Percentiles rank a stretch among this genome's conserved stretches.
Evolutionary conservation across 129 eudicot genomes (phyloP).

Genomic region (Pulicaria dysenterica): DNA sequence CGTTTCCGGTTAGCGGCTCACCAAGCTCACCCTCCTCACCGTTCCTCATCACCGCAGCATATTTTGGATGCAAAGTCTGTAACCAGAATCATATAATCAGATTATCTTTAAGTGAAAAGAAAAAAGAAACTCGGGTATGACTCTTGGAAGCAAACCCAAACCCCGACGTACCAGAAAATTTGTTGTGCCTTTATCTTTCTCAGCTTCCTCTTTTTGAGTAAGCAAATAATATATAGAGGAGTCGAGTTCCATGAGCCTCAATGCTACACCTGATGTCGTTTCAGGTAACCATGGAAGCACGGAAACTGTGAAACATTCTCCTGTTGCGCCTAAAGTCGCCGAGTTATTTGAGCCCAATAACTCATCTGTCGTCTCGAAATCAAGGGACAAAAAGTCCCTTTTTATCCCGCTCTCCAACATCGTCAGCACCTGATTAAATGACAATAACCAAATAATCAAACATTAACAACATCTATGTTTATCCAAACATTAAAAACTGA

Average conservation of each 20-base stretch:
- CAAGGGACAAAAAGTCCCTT: conserved; percentile 55
- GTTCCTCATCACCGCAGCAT: conserved; percentile 29
- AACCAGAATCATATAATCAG: background rate
- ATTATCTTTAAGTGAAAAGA: background rate
- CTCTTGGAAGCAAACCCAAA: too few species aligned
- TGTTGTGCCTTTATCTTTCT: conserved; percentile 47
- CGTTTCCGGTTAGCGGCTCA: conserved; percentile 38
- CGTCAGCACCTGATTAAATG: conserved; percentile 55
- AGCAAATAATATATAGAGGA: conserved; percentile 54
- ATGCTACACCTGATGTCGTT: conserved; percentile 72
- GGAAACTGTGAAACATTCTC: conserved; percentile 29
- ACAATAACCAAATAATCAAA: background rate
- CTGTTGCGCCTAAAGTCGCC: conserved; percentile 18
- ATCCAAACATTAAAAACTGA: background rate
- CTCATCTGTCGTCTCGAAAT: conserved; percentile 64
- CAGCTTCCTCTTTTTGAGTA: conserved; percentile 56
- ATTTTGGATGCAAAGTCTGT: conserved; percentile 56
- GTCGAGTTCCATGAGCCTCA: conserved; percentile 90
- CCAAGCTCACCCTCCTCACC: conserved; percentile 30
- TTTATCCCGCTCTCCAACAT: conserved; percentile 64
- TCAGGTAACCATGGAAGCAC: conserved; percentile 92
- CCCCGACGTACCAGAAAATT: conserved; percentile 41
- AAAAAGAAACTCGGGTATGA: conserved; percentile 9
- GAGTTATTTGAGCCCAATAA: conserved; percentile 51
- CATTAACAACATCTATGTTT: background rate